Evolutionary conservation across 257 asterid species (phyloP).

Genomic region (Anisodus acutangulus): DNA sequence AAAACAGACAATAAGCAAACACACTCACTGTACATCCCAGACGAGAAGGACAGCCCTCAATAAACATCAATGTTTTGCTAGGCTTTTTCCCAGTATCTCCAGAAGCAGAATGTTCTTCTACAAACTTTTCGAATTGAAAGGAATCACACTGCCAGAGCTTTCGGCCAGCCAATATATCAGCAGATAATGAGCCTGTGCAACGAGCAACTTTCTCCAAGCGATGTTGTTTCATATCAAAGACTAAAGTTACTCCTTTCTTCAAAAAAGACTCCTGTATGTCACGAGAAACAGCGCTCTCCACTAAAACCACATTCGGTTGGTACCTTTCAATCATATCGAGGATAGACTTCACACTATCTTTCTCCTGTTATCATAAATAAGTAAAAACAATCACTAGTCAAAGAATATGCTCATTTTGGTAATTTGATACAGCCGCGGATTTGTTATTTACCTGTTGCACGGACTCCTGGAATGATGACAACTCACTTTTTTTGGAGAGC

Average conservation of each 20-base stretch:
- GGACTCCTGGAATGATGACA: conserved; percentile 72
- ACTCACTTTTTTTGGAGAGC: conserved; percentile 64
- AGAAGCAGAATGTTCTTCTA: conserved; percentile 70
- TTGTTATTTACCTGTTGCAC: conserved; percentile 71
- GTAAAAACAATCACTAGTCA: conserved; percentile 29
- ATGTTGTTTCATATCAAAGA: conserved; percentile 92
- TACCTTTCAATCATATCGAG: conserved; percentile 75
- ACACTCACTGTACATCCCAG: conserved; percentile 86
- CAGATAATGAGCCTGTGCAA: conserved; percentile 70
- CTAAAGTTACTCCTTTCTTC: conserved; percentile 80
- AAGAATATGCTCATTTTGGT: conserved; percentile 22
- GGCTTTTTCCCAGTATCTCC: conserved; percentile 75
- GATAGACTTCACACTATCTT: conserved; percentile 61
- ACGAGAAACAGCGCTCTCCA: conserved; percentile 94
- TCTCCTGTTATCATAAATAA: conserved; percentile 56
- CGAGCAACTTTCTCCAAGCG: conserved; percentile 91
- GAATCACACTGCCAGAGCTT: conserved; percentile 82
- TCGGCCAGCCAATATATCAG: conserved; percentile 63
- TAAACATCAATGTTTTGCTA: conserved; percentile 87
- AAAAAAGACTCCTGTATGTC: conserved; percentile 86
- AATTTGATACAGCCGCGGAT: conserved; percentile 14
- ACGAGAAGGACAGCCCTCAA: conserved; percentile 85
- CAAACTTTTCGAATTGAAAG: conserved; percentile 77
- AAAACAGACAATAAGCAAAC: not conserved
- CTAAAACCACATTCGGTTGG: conserved; percentile 89